These are phyloP conservation scores for Inonotus obliquus DNA, from an alignment of 1,284 basidiomycete genomes.

Conservation along the genomic window DNA sequence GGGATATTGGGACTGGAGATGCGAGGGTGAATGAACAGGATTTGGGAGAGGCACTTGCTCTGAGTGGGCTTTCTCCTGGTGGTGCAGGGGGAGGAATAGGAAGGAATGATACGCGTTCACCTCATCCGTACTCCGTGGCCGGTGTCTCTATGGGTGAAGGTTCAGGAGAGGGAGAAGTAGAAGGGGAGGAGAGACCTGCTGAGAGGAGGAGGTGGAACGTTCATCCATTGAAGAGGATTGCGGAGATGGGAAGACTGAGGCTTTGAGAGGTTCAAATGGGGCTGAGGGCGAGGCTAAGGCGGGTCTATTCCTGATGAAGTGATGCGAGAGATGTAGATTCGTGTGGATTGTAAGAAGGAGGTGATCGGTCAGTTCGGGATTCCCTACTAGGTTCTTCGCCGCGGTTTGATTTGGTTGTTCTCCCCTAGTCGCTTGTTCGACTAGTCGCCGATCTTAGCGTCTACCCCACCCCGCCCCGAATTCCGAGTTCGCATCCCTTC, in stretches of 20 bases:
- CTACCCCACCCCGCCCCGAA: background rate
- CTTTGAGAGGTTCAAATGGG: too few species aligned
- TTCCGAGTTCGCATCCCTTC: too few species aligned
- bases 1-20: background rate
- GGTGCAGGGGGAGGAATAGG: background rate
- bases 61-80: background rate
- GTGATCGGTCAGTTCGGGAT: background rate
- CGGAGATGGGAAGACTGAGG: slow-evolving; percentile 15
- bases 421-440: background rate
- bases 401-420: background rate
- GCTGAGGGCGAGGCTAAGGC: too few species aligned
- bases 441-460: too few species aligned
- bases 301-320: too few species aligned
- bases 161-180: background rate
- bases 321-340: too few species aligned
- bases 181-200: background rate
- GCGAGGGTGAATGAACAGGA: background rate
- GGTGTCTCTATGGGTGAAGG: background rate
- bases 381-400: background rate
- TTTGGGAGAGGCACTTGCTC: background rate
- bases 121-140: slow-evolving; percentile 13
- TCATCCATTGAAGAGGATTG: slow-evolving; percentile 19
- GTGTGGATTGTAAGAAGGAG: background rate
- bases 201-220: slow-evolving; percentile 15
- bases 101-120: background rate